Base-by-base conservation (phyloP, 805 yeast genomes). In the Candida cerambycidarum region DNA sequence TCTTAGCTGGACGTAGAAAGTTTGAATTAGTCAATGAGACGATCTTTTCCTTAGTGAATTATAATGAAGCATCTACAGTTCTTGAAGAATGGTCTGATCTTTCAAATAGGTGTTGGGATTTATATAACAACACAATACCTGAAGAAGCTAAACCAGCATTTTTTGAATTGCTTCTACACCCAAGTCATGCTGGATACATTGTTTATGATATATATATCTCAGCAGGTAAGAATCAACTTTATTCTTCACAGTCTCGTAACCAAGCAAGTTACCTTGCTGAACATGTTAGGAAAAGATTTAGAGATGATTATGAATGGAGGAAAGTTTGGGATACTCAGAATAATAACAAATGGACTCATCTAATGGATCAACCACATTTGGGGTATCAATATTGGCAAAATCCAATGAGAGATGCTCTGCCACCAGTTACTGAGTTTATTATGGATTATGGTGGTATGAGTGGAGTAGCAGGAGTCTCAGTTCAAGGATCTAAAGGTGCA, bases 311-410 rank as follows among this genome's bases (percentile, higher is more conserved):
- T 28, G 31, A 35, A 14, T 52, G 55, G 55, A 40, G 41, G 11
- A 34, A 39, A 10, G 34, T 38, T 18, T 52, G 50, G 48, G 55
- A 52, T 36, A 13, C 31, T 5, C 13, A 40, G 18, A 45, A 47
- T 25, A 43, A 45, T 21, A 51, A 54, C 10, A 50, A 50, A 38
- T 52, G 55, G 55, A 32, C 35, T 11, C 53, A 50, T 28, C 35
- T 52, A 42, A 52, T 52, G 55, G 55, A 52, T 39, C 55, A 52
- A 31, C 35, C 55, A 4, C 55, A 52, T 33, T 32, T 52, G 3
- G 52, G 54, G n/a, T 52, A 52, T 41, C 17, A 23, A 32, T 47
- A 46, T 37, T 52, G 54, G 54, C 55, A 52, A 37, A 42, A 47
- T n/a, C 55, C 55, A n/a, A 39, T 50, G 47, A 32, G 51, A 16